Evolutionary conservation across 352 stramenopile genomes (phyloP), one percentile per base, ranked within the genome.

Genomic region (Phytophthora capsici): DNA sequence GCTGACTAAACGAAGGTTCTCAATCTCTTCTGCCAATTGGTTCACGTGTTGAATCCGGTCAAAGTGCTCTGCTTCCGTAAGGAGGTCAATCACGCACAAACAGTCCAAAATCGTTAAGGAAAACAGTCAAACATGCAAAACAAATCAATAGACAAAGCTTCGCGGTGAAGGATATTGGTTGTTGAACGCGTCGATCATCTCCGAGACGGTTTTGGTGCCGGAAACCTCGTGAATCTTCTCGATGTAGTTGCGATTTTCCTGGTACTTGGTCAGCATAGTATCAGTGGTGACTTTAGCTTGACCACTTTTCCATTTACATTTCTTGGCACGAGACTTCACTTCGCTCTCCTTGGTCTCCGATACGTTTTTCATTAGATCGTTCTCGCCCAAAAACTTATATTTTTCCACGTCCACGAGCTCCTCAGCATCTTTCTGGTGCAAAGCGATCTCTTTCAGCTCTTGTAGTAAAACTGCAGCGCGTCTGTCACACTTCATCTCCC

Each of bases 101-200:
- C 13, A 22, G 30, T 23, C 13, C 44, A 13, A 14, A 64, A 45
- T 16, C 36, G 47, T 71, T 57, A 71, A 69, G 54, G 59, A 66
- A 49, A 13, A 40, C 45, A 34, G 13, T 25, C 48, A 57, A 30
- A 16, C 8, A 30, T 34, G 28, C 8, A 34, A 34, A 9, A 34
- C 14, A 4, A n/a, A 14, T 34, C 28, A 14, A 34, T 5, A 70
- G 19, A 49, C 34, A 32, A 6, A 53, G 16, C 26, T 19, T 38
- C 37, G 30, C n/a, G 32, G 37, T 25, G 25, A 69, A 69, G 74
- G 74, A 85, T 84, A 83, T 86, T 95, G 84, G 37, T 84, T 88
- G 68, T 93, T 92, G 67, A 94, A 94, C 1, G 81, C 83, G 12
- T 94, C 82, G 63, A 94, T 94, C 75, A 94, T 85, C 51, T 92